Evolutionary conservation across 352 stramenopile species (phyloP).

Genomic region (Globisporangium parvum): DNA sequence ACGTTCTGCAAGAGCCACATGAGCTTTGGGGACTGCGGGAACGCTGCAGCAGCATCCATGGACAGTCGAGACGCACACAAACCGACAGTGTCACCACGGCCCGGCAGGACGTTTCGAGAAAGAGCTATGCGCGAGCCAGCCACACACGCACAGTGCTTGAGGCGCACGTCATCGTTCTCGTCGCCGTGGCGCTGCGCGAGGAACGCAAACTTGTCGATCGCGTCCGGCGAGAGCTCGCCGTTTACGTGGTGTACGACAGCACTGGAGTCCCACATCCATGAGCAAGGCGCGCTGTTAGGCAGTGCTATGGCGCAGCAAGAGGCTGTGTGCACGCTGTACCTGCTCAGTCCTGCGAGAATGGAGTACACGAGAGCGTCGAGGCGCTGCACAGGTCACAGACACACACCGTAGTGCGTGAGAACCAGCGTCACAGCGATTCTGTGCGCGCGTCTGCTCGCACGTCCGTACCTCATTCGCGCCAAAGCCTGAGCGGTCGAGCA

Average conservation of each 20-base stretch:
- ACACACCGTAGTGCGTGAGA: background rate
- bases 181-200: conserved; percentile 27
- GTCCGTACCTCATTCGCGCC: conserved; percentile 18
- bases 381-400: conserved; percentile 14
- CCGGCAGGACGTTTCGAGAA: no score
- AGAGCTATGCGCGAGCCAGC: no score
- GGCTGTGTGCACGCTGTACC: conserved; percentile 21
- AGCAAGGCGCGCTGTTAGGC: no score
- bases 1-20: conserved; percentile 70
- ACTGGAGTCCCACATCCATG: conserved; percentile 14
- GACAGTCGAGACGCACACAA: background rate
- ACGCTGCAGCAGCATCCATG: conserved; percentile 21
- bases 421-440: background rate
- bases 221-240: conserved; percentile 38
- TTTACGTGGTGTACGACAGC: conserved; percentile 67
- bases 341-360: conserved; percentile 60
- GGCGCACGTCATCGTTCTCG: conserved; percentile 15
- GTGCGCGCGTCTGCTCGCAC: no score
- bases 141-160: conserved; percentile 34
- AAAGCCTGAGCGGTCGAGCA: conserved; percentile 58
- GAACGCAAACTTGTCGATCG: conserved; percentile 57
- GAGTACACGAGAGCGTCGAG: conserved; percentile 58
- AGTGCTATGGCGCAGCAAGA: no score
- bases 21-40: conserved; percentile 69
- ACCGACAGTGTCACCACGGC: no score